phyloP scores from a whole-genome alignment of 495 filamentous ascomycete species.

The Ascodesmis nigricans region DNA sequence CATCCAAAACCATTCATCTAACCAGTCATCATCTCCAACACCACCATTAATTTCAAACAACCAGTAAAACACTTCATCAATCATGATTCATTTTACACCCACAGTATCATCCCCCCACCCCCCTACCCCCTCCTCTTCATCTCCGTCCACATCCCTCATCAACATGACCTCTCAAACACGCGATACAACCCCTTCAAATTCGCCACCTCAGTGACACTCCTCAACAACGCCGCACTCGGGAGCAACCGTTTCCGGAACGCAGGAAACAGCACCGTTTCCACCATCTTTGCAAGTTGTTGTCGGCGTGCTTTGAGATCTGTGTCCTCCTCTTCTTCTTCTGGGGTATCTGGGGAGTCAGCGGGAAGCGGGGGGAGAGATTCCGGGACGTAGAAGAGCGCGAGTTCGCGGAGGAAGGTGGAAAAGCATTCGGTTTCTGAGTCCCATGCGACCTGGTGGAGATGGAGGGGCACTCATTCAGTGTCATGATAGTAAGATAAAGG shows the following conservation, averaged over 20 bases:
- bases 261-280: slow-evolving; percentile 60
- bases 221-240: slow-evolving; percentile 57
- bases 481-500: slow-evolving; percentile 1
- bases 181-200: slow-evolving; percentile 86
- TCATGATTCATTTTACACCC: not conserved
- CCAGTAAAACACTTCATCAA: not conserved
- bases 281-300: slow-evolving; percentile 33
- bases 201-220: slow-evolving; percentile 69
- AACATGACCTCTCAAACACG: slow-evolving; percentile 70
- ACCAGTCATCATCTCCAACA: no score
- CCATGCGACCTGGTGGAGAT: slow-evolving; percentile 53
- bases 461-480: slow-evolving; percentile 3
- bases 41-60: no score
- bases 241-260: slow-evolving; percentile 65
- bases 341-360: slow-evolving; percentile 15
- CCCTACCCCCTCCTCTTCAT: not conserved
- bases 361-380: slow-evolving; percentile 48
- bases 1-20: no score
- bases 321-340: slow-evolving; percentile 3
- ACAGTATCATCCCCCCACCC: not conserved
- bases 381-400: slow-evolving; percentile 83
- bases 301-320: slow-evolving; percentile 24
- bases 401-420: slow-evolving; percentile 56
- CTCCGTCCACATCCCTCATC: slow-evolving; percentile 1
- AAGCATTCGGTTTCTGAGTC: slow-evolving; percentile 66